Percentiles rank a stretch among this genome's conserved stretches.
Conservation (phyloP, 2,329 filamentous ascomycete genomes). For the Fusarium multiceps region DNA sequence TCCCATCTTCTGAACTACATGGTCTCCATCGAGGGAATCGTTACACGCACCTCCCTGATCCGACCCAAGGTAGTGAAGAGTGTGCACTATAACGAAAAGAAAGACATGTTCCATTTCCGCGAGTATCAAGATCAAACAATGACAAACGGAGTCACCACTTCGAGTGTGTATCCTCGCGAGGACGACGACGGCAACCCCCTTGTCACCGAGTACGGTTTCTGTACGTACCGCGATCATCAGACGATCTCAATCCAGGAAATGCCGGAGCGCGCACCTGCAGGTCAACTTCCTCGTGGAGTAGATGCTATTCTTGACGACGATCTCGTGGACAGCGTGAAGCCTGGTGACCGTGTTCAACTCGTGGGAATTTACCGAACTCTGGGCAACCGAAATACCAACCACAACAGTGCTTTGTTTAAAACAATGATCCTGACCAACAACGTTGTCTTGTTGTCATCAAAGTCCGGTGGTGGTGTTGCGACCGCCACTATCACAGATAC, state of each 20-base stretch:
- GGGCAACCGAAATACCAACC: constrained; percentile 91
- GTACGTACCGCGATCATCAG: constrained; percentile 95
- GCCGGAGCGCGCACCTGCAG: constrained; percentile 95
- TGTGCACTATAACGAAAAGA: constrained; percentile 93
- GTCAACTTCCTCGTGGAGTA: constrained; percentile 92
- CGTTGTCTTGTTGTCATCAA: constrained; percentile 92
- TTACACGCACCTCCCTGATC: constrained; percentile 94
- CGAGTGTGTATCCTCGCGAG: constrained; percentile 93
- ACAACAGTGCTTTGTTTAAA: constrained; percentile 93
- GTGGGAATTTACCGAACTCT: constrained; percentile 96
- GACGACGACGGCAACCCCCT: constrained; percentile 93
- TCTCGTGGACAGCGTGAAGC: constrained; percentile 92
- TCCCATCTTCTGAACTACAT: constrained; percentile 93
- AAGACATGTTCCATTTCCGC: constrained; percentile 86
- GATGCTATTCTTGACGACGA: constrained; percentile 98
- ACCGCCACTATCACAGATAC: constrained; percentile 93
- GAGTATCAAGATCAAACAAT: constrained; percentile 98
- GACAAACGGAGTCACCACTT: constrained; percentile 88
- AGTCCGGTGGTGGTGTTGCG: constrained; percentile 93
- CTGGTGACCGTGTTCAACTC: constrained; percentile 93
- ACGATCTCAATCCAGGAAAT: constrained; percentile 99
- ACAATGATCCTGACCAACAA: constrained; percentile 96
- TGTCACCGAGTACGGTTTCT: constrained; percentile 95
- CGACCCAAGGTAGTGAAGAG: constrained; percentile 98
- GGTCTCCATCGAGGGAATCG: constrained; percentile 97